Evolutionary conservation across 192 early-diverging fungal genomes (phyloP).

Genomic region (Phlyctochytrium bullatum): DNA sequence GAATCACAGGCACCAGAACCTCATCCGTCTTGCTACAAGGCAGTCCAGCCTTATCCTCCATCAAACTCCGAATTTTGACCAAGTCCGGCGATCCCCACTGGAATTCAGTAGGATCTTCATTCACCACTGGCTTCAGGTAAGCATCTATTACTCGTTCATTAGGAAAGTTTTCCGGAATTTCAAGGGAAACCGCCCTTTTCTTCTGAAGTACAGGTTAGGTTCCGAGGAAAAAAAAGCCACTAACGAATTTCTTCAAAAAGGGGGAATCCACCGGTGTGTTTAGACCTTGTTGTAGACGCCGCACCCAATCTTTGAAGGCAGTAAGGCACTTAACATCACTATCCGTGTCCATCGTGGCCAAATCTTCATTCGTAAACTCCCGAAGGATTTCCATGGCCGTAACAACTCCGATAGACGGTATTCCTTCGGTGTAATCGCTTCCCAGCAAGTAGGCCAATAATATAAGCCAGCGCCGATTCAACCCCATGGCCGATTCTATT

Average conservation of each 20-base stretch:
- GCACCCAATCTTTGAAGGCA: constrained; percentile 59
- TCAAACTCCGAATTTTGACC: constrained; percentile 61
- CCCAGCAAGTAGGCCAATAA: constrained; percentile 86
- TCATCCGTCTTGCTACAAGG: constrained; percentile 63
- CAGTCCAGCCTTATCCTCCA: constrained; percentile 64
- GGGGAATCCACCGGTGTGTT: not conserved
- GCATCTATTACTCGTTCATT: constrained; percentile 71
- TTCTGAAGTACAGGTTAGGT: constrained; percentile 13
- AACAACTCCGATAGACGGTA: constrained; percentile 84
- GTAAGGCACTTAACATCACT: constrained; percentile 39
- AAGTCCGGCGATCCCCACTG: constrained; percentile 72
- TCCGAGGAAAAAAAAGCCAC: no score
- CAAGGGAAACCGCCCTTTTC: constrained; percentile 53
- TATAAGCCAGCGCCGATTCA: constrained; percentile 72
- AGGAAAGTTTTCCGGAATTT: constrained; percentile 78
- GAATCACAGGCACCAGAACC: constrained; percentile 68
- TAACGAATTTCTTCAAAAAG: not conserved
- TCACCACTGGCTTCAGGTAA: constrained; percentile 77
- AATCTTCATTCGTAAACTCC: constrained; percentile 50
- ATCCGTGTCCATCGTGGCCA: not conserved
- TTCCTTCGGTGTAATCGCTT: constrained; percentile 95
- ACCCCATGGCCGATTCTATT: constrained; percentile 63
- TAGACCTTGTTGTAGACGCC: constrained; percentile 43
- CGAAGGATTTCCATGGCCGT: constrained; percentile 86
- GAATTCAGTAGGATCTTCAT: constrained; percentile 56